Percentiles rank a stretch among this genome's conserved stretches.
These are phyloP conservation scores for Paraphaeosphaeria minitans DNA, from an alignment of 2,329 filamentous ascomycete genomes.

Conservation along the genomic window DNA sequence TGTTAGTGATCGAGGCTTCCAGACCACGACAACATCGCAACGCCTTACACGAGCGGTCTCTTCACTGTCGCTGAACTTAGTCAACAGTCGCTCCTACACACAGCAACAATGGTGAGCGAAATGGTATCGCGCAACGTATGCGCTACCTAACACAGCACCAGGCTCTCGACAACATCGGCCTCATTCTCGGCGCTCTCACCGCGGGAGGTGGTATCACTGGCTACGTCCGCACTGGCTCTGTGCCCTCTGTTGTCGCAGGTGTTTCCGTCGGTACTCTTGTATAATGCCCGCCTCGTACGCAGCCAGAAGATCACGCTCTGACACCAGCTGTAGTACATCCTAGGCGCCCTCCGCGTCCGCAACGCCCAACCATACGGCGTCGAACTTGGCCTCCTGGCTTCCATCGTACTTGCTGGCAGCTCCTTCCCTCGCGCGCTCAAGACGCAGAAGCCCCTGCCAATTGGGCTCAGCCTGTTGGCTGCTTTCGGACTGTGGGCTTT, in stretches of 20 bases:
- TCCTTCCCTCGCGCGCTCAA: conserved; percentile 86
- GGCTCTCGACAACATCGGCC: conserved; percentile 67
- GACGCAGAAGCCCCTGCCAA: conserved; percentile 81
- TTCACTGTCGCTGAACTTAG: background rate
- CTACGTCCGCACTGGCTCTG: conserved; percentile 80
- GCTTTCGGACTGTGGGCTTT: conserved; percentile 80
- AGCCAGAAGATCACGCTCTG: background rate
- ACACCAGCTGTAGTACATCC: conserved; percentile 61
- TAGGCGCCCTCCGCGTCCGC: conserved; percentile 81
- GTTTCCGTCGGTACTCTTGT: conserved; percentile 76
- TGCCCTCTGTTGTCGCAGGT: conserved; percentile 86
- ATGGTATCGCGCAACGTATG: background rate
- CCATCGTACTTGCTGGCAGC: conserved; percentile 79
- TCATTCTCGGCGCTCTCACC: conserved; percentile 78
- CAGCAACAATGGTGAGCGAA: conserved; percentile 11
- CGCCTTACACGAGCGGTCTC: no score
- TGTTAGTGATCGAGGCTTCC: background rate
- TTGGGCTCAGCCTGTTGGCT: conserved; percentile 78
- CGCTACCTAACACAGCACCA: conserved; percentile 18
- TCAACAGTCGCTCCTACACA: background rate
- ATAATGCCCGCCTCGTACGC: conserved; percentile 22
- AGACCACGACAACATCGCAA: background rate
- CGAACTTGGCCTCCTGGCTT: conserved; percentile 88
- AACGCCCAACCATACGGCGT: conserved; percentile 78
- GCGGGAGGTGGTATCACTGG: conserved; percentile 86